These are phyloP conservation scores for Rubroboletus pulcherrimus DNA, from an alignment of 768 basidiomycete genomes.

Conservation along the genomic window DNA sequence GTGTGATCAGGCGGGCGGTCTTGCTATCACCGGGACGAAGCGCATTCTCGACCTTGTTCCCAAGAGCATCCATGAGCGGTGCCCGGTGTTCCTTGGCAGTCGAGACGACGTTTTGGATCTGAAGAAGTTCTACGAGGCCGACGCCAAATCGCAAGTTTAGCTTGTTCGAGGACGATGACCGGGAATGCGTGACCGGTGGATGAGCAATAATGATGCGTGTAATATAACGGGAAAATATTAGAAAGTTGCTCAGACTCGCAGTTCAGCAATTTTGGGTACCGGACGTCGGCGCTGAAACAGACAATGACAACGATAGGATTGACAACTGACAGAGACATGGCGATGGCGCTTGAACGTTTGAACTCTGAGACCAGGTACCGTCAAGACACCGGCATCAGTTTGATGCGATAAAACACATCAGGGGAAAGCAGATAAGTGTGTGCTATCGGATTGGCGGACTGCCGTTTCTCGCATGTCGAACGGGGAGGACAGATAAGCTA, in stretches of 20 bases:
- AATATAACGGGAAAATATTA: not conserved
- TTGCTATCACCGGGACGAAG: conserved; percentile 93
- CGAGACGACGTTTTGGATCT: conserved; percentile 91
- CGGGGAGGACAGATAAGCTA: not conserved
- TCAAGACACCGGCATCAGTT: not conserved
- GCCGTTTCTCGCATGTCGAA: not conserved
- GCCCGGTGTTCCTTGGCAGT: conserved; percentile 90
- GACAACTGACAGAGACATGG: not conserved
- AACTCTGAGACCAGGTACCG: not conserved
- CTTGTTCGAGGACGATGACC: not conserved
- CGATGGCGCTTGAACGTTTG: not conserved
- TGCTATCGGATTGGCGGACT: not conserved
- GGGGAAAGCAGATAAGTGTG: not conserved
- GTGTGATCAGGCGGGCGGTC: conserved; percentile 75
- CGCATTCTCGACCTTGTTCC: conserved; percentile 91
- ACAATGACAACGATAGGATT: not conserved
- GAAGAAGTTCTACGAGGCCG: conserved; percentile 72
- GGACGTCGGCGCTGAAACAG: not conserved
- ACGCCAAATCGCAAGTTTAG: conserved; percentile 17
- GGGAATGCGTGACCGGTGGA: not conserved
- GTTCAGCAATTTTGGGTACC: not conserved
- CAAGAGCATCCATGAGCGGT: conserved; percentile 85
- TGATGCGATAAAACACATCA: not conserved
- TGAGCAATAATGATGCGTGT: conserved; percentile 5
- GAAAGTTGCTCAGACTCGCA: not conserved